Evolutionary conservation across 139 green algal genomes (phyloP).

Genomic region (Bryopsis sp.): DNA sequence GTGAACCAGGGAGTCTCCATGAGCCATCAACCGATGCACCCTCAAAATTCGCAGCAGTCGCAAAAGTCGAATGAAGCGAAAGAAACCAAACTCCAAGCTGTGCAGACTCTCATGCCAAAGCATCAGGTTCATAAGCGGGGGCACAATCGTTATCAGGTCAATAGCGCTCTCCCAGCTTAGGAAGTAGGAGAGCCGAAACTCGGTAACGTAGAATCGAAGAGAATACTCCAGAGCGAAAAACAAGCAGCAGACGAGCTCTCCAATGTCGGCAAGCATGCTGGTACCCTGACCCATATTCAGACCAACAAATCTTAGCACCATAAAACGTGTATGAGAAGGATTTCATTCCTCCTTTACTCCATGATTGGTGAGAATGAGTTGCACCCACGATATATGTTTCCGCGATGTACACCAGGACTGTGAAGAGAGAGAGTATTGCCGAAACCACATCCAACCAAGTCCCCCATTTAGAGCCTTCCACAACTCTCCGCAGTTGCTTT

Average conservation of each 20-base stretch:
- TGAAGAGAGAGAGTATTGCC: slow-evolving; percentile 9
- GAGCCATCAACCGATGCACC: slow-evolving; percentile 17
- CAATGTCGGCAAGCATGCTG: neutral
- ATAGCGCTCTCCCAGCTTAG: slow-evolving; percentile 14
- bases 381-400: slow-evolving; percentile 5
- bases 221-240: slow-evolving; percentile 19
- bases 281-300: too few relatives aligned
- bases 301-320: neutral
- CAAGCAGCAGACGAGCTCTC: slow-evolving; percentile 9
- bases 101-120: neutral
- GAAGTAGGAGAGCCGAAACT: neutral
- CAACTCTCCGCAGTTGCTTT: neutral
- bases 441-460: neutral
- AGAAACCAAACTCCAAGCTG: slow-evolving; percentile 12
- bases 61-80: slow-evolving; percentile 17
- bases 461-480: neutral
- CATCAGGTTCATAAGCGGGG: slow-evolving; percentile 8
- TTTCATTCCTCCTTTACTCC: too few relatives aligned
- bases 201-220: slow-evolving; percentile 14
- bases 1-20: slow-evolving; percentile 12
- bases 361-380: neutral
- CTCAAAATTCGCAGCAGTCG: slow-evolving; percentile 11
- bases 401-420: slow-evolving; percentile 4
- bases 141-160: slow-evolving; percentile 18
- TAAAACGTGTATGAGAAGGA: neutral